These are phyloP conservation scores for Penicillium steckii DNA, from an alignment of 495 filamentous ascomycete genomes.

Conservation along the genomic window DNA sequence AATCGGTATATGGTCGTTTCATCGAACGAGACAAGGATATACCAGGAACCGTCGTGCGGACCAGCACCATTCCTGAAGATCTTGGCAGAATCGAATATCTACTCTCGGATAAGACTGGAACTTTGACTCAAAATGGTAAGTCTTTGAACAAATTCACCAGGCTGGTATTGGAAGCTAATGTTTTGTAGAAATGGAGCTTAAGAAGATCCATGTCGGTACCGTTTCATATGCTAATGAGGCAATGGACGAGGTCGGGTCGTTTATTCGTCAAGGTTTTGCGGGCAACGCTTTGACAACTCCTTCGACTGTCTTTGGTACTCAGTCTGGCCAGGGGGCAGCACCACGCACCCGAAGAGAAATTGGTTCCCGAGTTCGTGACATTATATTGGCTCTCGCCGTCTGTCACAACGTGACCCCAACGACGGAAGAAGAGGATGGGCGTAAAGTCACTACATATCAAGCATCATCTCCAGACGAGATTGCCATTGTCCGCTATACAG, in stretches of 20 bases:
- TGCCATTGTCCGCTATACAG: constrained; percentile 94
- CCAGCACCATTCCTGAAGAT: constrained; percentile 96
- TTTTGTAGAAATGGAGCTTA: constrained; percentile 85
- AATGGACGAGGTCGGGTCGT: constrained; percentile 92
- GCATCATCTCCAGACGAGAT: constrained; percentile 98
- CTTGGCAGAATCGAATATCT: constrained; percentile 94
- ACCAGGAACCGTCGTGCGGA: constrained; percentile 86
- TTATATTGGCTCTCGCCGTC: constrained; percentile 85
- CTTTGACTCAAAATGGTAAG: constrained; percentile 85
- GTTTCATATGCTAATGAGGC: constrained; percentile 97
- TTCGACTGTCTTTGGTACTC: constrained; percentile 60
- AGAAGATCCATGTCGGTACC: constrained; percentile 96
- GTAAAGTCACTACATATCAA: constrained; percentile 82
- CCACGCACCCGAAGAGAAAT: constrained; percentile 90
- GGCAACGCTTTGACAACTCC: constrained; percentile 66
- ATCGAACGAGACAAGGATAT: constrained; percentile 92
- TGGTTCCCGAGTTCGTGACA: constrained; percentile 84
- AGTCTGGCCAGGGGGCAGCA: constrained; percentile 55
- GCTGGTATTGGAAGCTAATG: constrained; percentile 2
- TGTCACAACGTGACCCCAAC: constrained; percentile 99
- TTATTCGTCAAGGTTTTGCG: constrained; percentile 79
- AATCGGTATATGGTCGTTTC: constrained; percentile 91
- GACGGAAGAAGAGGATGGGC: constrained; percentile 74
- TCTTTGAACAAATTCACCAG: background rate
- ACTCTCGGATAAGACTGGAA: constrained; percentile 96